These are phyloP conservation scores for Gaeumannomyces sp. DNA, from an alignment of 2,329 filamentous ascomycete genomes.

Conservation along the genomic window DNA sequence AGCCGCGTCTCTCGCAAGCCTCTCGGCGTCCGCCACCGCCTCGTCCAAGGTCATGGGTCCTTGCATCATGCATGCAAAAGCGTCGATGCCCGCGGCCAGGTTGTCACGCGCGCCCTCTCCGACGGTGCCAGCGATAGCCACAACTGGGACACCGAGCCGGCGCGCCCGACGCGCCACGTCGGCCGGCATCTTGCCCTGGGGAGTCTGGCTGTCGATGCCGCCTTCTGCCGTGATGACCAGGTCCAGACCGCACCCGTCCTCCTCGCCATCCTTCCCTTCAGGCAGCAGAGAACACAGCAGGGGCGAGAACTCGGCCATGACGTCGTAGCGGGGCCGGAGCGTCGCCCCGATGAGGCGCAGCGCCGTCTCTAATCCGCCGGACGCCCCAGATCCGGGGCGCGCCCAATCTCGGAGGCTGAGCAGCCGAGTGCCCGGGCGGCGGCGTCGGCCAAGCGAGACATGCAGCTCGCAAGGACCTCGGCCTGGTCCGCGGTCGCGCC, in stretches of 20 bases:
- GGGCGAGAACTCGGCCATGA: slow-evolving; percentile 38
- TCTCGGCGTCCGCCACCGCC: slow-evolving; percentile 21
- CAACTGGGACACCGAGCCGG: slow-evolving; percentile 36
- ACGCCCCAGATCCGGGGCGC: slow-evolving; percentile 40
- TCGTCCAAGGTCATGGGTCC: slow-evolving; percentile 22
- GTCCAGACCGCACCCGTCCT: slow-evolving; percentile 28
- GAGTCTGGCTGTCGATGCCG: slow-evolving; percentile 44
- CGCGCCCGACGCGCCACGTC: slow-evolving; percentile 44
- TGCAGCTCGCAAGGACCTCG: slow-evolving; percentile 32
- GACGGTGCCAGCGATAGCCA: slow-evolving; percentile 32
- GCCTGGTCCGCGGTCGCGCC: slow-evolving; percentile 38
- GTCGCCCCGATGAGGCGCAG: slow-evolving; percentile 39
- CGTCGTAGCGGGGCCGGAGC: slow-evolving; percentile 40
- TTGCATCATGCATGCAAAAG: slow-evolving; percentile 25
- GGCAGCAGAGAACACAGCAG: slow-evolving; percentile 36
- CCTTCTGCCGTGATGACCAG: slow-evolving; percentile 48
- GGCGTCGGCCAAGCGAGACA: slow-evolving; percentile 35
- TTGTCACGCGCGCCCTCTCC: slow-evolving; percentile 20
- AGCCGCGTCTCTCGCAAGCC: slow-evolving; percentile 21
- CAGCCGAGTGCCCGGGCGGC: slow-evolving; percentile 23
- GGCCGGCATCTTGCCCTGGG: slow-evolving; percentile 45
- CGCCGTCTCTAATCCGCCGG: slow-evolving; percentile 46
- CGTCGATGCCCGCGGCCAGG: slow-evolving; percentile 28
- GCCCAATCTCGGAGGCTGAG: slow-evolving; percentile 26
- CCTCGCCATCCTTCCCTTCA: slow-evolving; percentile 30